Evolutionary conservation across 768 basidiomycete species (phyloP).

Genomic region (Hypholoma fasciculare): DNA sequence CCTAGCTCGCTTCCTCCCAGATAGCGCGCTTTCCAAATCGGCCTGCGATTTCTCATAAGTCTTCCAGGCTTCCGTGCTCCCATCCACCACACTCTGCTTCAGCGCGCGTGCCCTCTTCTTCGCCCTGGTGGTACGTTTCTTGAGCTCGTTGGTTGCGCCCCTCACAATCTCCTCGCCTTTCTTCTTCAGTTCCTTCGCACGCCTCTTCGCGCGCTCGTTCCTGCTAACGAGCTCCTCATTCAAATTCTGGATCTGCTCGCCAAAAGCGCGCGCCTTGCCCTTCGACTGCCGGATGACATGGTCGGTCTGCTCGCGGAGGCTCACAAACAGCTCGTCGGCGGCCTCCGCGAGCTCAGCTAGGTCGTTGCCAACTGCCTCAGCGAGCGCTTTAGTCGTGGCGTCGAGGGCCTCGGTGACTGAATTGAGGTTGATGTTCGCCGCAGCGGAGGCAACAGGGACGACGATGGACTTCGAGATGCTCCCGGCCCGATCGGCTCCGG

Average conservation of each 20-base stretch:
- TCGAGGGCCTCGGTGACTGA: slow-evolving; percentile 52
- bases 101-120: slow-evolving; percentile 42
- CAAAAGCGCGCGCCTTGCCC: slow-evolving; percentile 44
- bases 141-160: slow-evolving; percentile 41
- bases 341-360: slow-evolving; percentile 58
- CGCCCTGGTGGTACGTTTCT: slow-evolving; percentile 41
- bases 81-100: slow-evolving; percentile 34
- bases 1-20: not conserved
- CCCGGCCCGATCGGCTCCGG: slow-evolving; percentile 10
- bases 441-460: slow-evolving; percentile 14
- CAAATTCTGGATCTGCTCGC: slow-evolving; percentile 41
- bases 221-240: slow-evolving; percentile 44
- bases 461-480: slow-evolving; percentile 15
- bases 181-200: slow-evolving; percentile 53
- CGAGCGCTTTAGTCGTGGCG: slow-evolving; percentile 42
- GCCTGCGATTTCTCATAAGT: slow-evolving; percentile 9
- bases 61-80: slow-evolving; percentile 26
- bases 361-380: slow-evolving; percentile 48
- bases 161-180: slow-evolving; percentile 46
- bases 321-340: slow-evolving; percentile 54
- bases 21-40: slow-evolving; percentile 4
- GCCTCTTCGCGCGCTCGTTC: slow-evolving; percentile 51
- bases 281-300: slow-evolving; percentile 46
- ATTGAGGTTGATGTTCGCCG: slow-evolving; percentile 37
- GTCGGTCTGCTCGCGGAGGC: slow-evolving; percentile 51